Percentiles rank a stretch among this genome's conserved stretches.
Conservation (phyloP, 257 asterid species). For the Handroanthus guayacan region DNA sequence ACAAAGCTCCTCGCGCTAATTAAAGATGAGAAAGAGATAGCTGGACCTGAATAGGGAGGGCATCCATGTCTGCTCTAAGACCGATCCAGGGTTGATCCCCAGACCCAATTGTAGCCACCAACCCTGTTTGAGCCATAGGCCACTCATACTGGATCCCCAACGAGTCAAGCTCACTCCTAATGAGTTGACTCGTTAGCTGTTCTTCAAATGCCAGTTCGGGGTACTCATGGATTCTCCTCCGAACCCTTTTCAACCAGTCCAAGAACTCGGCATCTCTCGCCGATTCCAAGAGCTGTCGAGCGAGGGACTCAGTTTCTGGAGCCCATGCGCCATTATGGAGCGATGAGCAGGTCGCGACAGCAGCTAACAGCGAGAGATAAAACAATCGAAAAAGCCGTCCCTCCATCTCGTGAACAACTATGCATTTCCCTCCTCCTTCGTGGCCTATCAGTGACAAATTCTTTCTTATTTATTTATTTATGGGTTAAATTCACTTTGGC, state of each 20-base stretch:
- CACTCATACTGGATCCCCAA: slow-evolving; percentile 72
- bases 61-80: slow-evolving; percentile 97
- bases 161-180: slow-evolving; percentile 74
- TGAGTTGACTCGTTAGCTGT: slow-evolving; percentile 69
- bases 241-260: slow-evolving; percentile 70
- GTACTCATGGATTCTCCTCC: slow-evolving; percentile 79
- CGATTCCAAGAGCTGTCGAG: slow-evolving; percentile 61
- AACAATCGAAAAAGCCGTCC: slow-evolving; percentile 21
- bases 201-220: slow-evolving; percentile 87
- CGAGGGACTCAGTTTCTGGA: slow-evolving; percentile 39
- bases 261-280: slow-evolving; percentile 63
- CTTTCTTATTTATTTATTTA: not conserved
- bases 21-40: not conserved
- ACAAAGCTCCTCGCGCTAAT: not conserved
- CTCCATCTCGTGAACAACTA: slow-evolving; percentile 27
- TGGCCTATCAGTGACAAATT: not conserved
- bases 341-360: slow-evolving; percentile 34
- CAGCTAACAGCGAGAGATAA: slow-evolving; percentile 30
- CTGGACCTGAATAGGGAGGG: slow-evolving; percentile 82
- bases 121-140: slow-evolving; percentile 84
- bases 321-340: slow-evolving; percentile 35
- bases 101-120: slow-evolving; percentile 82
- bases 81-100: slow-evolving; percentile 72
- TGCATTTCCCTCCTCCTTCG: not conserved
- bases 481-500: too few relatives aligned